phyloP scores from a whole-genome alignment of 371 early-diverging fungal species.

The Syncephalis fuscata region DNA sequence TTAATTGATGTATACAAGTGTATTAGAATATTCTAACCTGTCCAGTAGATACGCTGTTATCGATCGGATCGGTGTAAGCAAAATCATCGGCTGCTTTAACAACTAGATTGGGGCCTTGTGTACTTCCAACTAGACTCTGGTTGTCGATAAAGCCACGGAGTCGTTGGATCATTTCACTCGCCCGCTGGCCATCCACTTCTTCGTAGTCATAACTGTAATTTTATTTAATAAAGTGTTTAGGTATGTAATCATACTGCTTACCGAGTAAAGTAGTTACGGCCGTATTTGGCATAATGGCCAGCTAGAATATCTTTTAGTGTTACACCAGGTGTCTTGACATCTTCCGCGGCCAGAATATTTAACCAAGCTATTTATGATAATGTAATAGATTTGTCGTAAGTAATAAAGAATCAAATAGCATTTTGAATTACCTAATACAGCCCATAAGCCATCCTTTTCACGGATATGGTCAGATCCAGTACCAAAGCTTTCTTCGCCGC shows the following conservation, averaged over 20 bases:
- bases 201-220: constrained; percentile 72
- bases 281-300: constrained; percentile 65
- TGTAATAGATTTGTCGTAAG: no score
- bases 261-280: constrained; percentile 93
- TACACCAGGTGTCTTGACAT: constrained; percentile 28
- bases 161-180: constrained; percentile 56
- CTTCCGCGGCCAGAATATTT: constrained; percentile 71
- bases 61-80: constrained; percentile 86
- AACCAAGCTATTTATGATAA: constrained; percentile 72
- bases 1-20: background rate
- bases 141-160: constrained; percentile 31
- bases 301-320: constrained; percentile 62
- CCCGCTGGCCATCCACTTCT: constrained; percentile 73
- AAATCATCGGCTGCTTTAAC: constrained; percentile 66
- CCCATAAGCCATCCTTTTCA: constrained; percentile 98
- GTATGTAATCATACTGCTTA: no score
- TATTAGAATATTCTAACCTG: constrained; percentile 25
- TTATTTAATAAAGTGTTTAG: no score
- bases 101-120: constrained; percentile 34
- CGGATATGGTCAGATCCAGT: constrained; percentile 96
- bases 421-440: constrained; percentile 51
- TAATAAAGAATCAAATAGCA: no score
- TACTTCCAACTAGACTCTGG: constrained; percentile 60
- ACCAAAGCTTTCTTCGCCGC: constrained; percentile 96
- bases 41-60: constrained; percentile 64